Evolutionary conservation across 306 rosid species (phyloP), one percentile per base, ranked within the genome.

Genomic region (Geum urbanum): DNA sequence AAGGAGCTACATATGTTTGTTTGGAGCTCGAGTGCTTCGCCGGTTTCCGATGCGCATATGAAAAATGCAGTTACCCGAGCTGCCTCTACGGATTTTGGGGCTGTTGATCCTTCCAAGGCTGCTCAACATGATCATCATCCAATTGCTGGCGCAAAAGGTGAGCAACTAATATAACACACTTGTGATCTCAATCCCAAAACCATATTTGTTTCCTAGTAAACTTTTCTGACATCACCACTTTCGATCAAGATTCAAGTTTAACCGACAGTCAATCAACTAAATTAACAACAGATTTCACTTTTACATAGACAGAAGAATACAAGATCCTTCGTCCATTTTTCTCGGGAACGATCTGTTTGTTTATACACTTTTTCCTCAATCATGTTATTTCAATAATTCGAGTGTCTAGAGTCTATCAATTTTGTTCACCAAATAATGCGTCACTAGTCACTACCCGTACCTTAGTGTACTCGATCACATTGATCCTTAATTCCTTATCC

Each of bases 1-100:
- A 91, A 91, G 58, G 97, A 91, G 76, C 86, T 89, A 46, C 96
- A 91, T 73, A 89, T 91, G 97, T 89, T 86, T 84, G 97, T 91
- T 67, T 91, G 96, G 96, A 91, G 97, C 65, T 87, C 96, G 48
- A 89, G 84, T 45, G 91, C 96, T 9, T 91, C 97, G 19, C 96
- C 96, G 4, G 96, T 82, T 41, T 91, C 97, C 2, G 96, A 91
- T 60, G 96, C 90, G 40, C 88, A 88, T 81, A 65, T 90, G 39
- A 86, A 67, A 72, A 92, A 85, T 74, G 92, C 88, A 5, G 84
- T 83, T 37, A 81, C 86, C 73, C 75, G 80, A 72, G 83, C 86
- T 51, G 85, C 85, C 32, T 77, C 97, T 51, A 81, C 88, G 12
- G 92, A 86, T 6, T 77, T 79, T 78, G 82, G 69, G 0, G 78